These are phyloP conservation scores for Neospermospora avenae DNA, from an alignment of 2,329 filamentous ascomycete species.

Conservation along the genomic window DNA sequence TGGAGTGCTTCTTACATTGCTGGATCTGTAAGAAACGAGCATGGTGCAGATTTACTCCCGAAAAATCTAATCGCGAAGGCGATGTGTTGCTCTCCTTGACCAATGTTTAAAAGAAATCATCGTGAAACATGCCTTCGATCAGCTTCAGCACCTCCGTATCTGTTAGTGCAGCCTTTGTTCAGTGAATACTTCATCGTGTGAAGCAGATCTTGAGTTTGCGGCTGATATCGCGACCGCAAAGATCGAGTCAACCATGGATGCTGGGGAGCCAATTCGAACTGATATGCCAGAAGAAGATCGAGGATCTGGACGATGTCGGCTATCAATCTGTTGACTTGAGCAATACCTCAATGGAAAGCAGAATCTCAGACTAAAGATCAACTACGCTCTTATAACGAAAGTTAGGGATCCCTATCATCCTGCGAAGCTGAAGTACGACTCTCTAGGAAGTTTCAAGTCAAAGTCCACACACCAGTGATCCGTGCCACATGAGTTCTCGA, in stretches of 20 bases:
- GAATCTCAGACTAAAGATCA: too few species aligned
- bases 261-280: too few species aligned
- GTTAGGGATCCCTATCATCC: too few species aligned
- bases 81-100: background rate
- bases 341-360: too few species aligned
- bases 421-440: background rate
- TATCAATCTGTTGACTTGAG: too few species aligned
- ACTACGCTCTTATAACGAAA: too few species aligned
- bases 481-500: background rate
- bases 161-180: too few species aligned
- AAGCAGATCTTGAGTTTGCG: background rate
- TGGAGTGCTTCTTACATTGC: conserved; percentile 4
- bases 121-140: background rate
- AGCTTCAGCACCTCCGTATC: background rate
- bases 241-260: background rate
- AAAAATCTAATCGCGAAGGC: background rate
- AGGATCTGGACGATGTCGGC: too few species aligned
- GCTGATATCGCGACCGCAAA: too few species aligned
- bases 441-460: conserved; percentile 1
- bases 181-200: background rate
- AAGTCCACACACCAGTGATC: background rate
- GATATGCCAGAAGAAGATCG: too few species aligned
- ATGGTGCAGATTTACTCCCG: conserved; percentile 1
- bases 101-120: background rate
- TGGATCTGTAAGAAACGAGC: conserved; percentile 11